Base-by-base conservation (phyloP, 257 asterid genomes). In the Solanum pimpinellifolium region DNA sequence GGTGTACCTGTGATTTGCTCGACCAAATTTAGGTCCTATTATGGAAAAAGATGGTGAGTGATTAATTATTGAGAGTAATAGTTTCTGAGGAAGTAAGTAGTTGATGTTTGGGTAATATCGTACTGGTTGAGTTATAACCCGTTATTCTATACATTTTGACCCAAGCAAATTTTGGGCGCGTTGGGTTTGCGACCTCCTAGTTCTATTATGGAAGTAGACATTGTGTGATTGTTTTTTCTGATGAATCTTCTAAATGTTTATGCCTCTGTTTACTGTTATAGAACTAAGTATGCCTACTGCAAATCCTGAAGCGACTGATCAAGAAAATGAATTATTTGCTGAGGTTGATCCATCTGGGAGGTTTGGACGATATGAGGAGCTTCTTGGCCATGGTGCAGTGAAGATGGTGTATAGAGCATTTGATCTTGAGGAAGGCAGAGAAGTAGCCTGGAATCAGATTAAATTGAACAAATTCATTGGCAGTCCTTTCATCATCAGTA, bases 271-370 rank as follows among this genome's bases (percentile, higher is more conserved):
- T 77, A 77, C 62, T 42, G 1, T 39, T 75, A 75, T 44, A 41
- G 56, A 75, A 75, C 83, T 77, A 56, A 44, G 60, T n/a, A 77
- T 77, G 83, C 83, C 83, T 7, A 77, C 62, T 13, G 83, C 62
- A 77, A 42, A 25, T 77, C 83, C 60, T 77, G 62, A 74, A 37
- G 81, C 47, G 39, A 74, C 49, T 74, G 81, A 77, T 77, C 37
- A 85, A 85, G 87, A 85, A 49, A 41, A 35, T 27, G 87, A 85
- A 46, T 39, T 60, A 41, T 85, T 85, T 44, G 83, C 78, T 29
- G 87, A 85, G 83, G 33, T 85, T 85, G 87, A 85, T 85, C 87
- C 87, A 29, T 69, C 83, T 9, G 87, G 87, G 46, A 46, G 87
- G 47, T 85, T 85, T 69, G 87, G 87, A 74, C 66, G 87, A 20